phyloP scores from a whole-genome alignment of 768 basidiomycete genomes.

The Erythrobasidium yunnanense region DNA sequence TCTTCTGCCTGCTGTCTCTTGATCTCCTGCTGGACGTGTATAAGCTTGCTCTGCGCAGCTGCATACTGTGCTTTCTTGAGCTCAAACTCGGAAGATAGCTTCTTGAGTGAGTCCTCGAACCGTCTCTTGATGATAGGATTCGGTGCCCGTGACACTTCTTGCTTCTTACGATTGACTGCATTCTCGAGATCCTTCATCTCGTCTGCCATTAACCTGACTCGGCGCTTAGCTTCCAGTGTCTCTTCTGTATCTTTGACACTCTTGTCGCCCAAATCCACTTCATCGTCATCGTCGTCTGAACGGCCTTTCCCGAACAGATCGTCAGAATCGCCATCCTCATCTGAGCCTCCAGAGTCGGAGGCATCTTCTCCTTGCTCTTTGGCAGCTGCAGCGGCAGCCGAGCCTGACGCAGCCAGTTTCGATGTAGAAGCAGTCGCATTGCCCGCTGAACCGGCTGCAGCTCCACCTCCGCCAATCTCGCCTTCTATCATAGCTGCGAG shows the following conservation, averaged over 20 bases:
- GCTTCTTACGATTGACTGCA: constrained; percentile 72
- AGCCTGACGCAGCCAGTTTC: neutral
- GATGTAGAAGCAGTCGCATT: constrained; percentile 43
- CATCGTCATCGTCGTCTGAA: constrained; percentile 47
- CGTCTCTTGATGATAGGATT: constrained; percentile 91
- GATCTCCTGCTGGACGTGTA: constrained; percentile 11
- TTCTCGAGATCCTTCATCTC: constrained; percentile 81
- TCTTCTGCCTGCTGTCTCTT: constrained; percentile 25
- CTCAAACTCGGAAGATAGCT: constrained; percentile 72
- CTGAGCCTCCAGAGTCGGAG: constrained; percentile 31
- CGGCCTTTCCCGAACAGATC: constrained; percentile 37
- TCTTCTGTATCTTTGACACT: constrained; percentile 32
- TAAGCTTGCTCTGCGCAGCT: constrained; percentile 24
- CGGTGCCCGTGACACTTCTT: constrained; percentile 67
- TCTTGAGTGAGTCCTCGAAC: constrained; percentile 83
- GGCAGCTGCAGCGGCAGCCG: neutral
- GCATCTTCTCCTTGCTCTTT: neutral
- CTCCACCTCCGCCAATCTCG: constrained; percentile 52
- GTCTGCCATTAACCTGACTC: constrained; percentile 68
- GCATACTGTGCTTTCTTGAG: constrained; percentile 58
- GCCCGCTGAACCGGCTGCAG: constrained; percentile 34
- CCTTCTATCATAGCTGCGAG: constrained; percentile 76
- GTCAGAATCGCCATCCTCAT: constrained; percentile 55
- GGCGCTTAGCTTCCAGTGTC: constrained; percentile 31
- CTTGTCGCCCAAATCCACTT: constrained; percentile 48